Conservation (phyloP, 805 yeast species). For the Pichia scutulata region DNA sequence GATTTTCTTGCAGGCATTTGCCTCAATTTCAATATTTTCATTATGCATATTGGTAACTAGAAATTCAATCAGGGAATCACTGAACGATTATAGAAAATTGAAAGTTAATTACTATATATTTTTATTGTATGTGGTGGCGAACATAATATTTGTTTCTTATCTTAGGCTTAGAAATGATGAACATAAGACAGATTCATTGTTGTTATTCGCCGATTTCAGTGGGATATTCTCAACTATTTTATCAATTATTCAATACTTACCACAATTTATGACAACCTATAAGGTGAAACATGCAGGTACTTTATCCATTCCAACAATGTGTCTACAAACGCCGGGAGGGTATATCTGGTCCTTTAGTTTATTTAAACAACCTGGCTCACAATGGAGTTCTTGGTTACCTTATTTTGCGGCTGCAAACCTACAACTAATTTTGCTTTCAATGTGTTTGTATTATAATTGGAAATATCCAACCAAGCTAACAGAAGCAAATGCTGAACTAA, state of each 20-base stretch:
- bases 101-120: constrained; percentile 35
- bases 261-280: constrained; percentile 70
- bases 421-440: constrained; percentile 51
- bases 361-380: constrained; percentile 63
- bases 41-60: constrained; percentile 44
- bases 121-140: constrained; percentile 29
- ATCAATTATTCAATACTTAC: constrained; percentile 67
- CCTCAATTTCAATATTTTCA: constrained; percentile 50
- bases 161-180: constrained; percentile 9
- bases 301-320: constrained; percentile 72
- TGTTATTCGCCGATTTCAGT: constrained; percentile 45
- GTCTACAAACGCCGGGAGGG: constrained; percentile 87
- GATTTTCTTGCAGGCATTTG: constrained; percentile 53
- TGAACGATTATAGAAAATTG: constrained; percentile 36
- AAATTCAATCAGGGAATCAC: constrained; percentile 39
- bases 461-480: constrained; percentile 15
- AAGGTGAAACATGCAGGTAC: constrained; percentile 70
- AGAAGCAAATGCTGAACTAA: constrained; percentile 18
- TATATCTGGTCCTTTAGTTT: constrained; percentile 69
- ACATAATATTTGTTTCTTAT: constrained; percentile 21
- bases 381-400: constrained; percentile 85
- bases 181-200: constrained; percentile 7
- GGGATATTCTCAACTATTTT: constrained; percentile 60
- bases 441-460: constrained; percentile 51
- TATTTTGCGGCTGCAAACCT: constrained; percentile 62